phyloP scores from a whole-genome alignment of 2,329 filamentous ascomycete species.

The Penicillium sp. region DNA sequence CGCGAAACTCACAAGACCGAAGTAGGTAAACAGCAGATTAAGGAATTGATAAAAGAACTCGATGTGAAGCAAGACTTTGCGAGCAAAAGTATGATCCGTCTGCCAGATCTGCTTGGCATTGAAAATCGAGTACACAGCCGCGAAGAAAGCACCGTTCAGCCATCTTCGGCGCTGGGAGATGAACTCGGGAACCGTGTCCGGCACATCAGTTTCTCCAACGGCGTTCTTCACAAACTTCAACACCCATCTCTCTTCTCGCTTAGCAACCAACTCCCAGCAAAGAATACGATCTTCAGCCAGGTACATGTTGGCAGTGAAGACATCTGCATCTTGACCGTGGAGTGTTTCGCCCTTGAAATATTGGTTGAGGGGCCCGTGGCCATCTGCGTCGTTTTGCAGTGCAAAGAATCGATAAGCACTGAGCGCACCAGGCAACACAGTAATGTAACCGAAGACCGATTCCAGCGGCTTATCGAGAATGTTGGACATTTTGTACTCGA shows the following conservation, averaged over 20 bases:
- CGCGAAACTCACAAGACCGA: slow-evolving; percentile 64
- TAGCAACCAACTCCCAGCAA: slow-evolving; percentile 96
- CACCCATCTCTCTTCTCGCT: slow-evolving; percentile 92
- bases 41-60: slow-evolving; percentile 96
- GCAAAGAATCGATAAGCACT: slow-evolving; percentile 96
- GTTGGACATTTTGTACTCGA: slow-evolving; percentile 99
- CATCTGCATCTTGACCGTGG: slow-evolving; percentile 92
- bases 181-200: slow-evolving; percentile 91
- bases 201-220: slow-evolving; percentile 96
- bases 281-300: slow-evolving; percentile 97
- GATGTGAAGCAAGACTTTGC: slow-evolving; percentile 88
- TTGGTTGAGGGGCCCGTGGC: slow-evolving; percentile 90
- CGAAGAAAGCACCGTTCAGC: slow-evolving; percentile 99
- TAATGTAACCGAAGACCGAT: slow-evolving; percentile 97
- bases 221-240: slow-evolving; percentile 97
- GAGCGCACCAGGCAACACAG: slow-evolving; percentile 88
- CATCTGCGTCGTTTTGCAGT: slow-evolving; percentile 92
- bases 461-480: slow-evolving; percentile 97
- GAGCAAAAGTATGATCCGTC: slow-evolving; percentile 85
- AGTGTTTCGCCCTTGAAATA: slow-evolving; percentile 99
- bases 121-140: slow-evolving; percentile 92
- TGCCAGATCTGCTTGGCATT: slow-evolving; percentile 91
- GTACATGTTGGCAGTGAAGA: slow-evolving; percentile 99
- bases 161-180: slow-evolving; percentile 94
- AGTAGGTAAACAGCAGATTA: slow-evolving; percentile 92